A percentile compares a stretch with the other conserved stretches of the same genome.
These are phyloP conservation scores for Starmerella lactis-condensi DNA, from an alignment of 805 yeast genomes.

Conservation along the genomic window DNA sequence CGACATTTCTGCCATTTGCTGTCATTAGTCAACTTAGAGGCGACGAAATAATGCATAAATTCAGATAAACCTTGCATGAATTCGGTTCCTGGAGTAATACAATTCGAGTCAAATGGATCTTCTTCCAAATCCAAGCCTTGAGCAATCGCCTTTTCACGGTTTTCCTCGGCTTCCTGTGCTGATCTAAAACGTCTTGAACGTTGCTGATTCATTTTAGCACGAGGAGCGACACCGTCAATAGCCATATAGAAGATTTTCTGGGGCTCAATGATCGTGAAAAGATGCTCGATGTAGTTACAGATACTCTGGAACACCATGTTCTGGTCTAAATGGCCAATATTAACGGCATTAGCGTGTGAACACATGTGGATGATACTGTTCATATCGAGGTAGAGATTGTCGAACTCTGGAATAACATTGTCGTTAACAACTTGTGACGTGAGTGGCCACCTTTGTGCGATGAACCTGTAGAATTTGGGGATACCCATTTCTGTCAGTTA, in stretches of 20 bases:
- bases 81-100: conserved; percentile 97
- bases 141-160: conserved; percentile 22
- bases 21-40: conserved; percentile 68
- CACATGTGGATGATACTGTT: conserved; percentile 85
- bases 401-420: conserved; percentile 77
- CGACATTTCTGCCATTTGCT: conserved; percentile 85
- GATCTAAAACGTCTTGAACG: conserved; percentile 82
- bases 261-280: conserved; percentile 76
- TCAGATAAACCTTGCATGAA: conserved; percentile 81
- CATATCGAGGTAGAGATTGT: conserved; percentile 90
- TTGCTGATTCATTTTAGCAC: conserved; percentile 97
- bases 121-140: conserved; percentile 65
- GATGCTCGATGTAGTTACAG: conserved; percentile 83
- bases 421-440: conserved; percentile 73
- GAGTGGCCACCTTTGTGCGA: conserved; percentile 97
- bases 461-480: conserved; percentile 90
- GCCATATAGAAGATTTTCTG: conserved; percentile 81
- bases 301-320: conserved; percentile 87
- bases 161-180: conserved; percentile 69
- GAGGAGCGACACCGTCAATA: conserved; percentile 96
- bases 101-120: conserved; percentile 81
- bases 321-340: conserved; percentile 52
- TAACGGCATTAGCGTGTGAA: conserved; percentile 65
- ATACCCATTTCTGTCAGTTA: conserved; percentile 81
- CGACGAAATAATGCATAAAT: conserved; percentile 76